phyloP scores from a whole-genome alignment of 208 protist genomes.

The Lotmaria passim region DNA sequence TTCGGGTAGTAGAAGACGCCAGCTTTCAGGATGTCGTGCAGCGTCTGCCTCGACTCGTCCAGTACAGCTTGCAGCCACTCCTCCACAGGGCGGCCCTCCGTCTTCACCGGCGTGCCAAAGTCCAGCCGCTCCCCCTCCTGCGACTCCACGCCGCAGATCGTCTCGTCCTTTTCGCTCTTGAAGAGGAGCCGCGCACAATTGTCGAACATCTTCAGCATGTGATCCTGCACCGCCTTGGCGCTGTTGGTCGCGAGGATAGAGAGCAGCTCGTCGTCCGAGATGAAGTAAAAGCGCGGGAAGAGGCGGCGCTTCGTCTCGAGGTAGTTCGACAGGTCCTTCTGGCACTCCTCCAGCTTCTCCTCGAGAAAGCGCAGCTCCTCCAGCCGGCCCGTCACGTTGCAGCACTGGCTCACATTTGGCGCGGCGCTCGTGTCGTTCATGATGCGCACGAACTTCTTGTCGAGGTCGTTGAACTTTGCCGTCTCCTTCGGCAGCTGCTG shows the following conservation, averaged over 20 bases:
- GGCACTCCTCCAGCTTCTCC: constrained; percentile 97
- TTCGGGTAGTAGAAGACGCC: constrained; percentile 98
- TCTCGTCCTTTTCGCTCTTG: constrained; percentile 88
- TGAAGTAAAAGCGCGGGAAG: constrained; percentile 99
- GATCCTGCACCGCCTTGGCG: constrained; percentile 96
- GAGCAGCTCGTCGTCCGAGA: constrained; percentile 99
- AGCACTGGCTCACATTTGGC: constrained; percentile 94
- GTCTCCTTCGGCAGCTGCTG: constrained; percentile 98
- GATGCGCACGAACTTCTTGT: constrained; percentile 97
- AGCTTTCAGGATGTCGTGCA: constrained; percentile 96
- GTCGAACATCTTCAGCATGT: constrained; percentile 99
- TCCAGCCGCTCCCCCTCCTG: constrained; percentile 95
- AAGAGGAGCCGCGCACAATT: constrained; percentile 96
- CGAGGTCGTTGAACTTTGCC: constrained; percentile 97
- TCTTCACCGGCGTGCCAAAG: constrained; percentile 90
- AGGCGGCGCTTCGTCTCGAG: constrained; percentile 97
- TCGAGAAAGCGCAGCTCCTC: constrained; percentile 93
- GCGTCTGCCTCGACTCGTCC: constrained; percentile 93
- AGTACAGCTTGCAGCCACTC: constrained; percentile 97
- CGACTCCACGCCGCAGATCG: constrained; percentile 96
- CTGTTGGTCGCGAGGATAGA: constrained; percentile 97
- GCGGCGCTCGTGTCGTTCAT: constrained; percentile 95
- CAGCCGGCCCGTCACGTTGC: constrained; percentile 92
- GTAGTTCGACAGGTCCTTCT: constrained; percentile 98
- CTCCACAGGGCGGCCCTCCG: constrained; percentile 95